Percentiles rank a stretch among this genome's conserved stretches.
Conservation (phyloP, 495 filamentous ascomycete genomes). For the Apodospora peruviana region DNA sequence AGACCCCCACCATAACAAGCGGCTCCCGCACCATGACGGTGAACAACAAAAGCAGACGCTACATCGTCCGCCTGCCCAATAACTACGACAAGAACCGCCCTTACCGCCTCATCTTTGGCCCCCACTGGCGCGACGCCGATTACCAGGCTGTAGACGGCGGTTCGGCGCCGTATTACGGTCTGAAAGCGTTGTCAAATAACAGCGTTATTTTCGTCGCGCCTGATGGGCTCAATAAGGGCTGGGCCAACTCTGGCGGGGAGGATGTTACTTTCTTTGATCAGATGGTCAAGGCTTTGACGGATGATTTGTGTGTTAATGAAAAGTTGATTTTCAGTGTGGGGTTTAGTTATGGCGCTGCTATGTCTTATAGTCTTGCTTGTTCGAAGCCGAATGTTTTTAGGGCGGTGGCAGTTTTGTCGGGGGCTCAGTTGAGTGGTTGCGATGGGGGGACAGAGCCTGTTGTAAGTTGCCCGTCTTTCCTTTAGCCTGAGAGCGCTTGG, state of each 20-base stretch:
- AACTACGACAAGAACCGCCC: slow-evolving; percentile 35
- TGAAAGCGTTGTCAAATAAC: slow-evolving; percentile 30
- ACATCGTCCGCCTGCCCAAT: slow-evolving; percentile 30
- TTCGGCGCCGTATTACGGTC: slow-evolving; percentile 36
- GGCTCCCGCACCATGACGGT: slow-evolving; percentile 24
- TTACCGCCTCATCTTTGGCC: slow-evolving; percentile 35
- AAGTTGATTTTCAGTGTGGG: slow-evolving; percentile 39
- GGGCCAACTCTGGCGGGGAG: slow-evolving; percentile 38
- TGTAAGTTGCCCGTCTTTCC: slow-evolving; percentile 3
- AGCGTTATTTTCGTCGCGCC: slow-evolving; percentile 41
- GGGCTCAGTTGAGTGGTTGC: slow-evolving; percentile 22
- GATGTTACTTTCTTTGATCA: slow-evolving; percentile 37
- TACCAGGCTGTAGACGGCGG: slow-evolving; percentile 29
- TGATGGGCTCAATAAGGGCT: slow-evolving; percentile 39
- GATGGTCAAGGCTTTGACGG: slow-evolving; percentile 29
- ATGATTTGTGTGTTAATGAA: slow-evolving; percentile 39
- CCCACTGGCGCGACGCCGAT: slow-evolving; percentile 32
- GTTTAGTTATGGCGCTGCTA: slow-evolving; percentile 43
- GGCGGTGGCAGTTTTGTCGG: slow-evolving; percentile 37
- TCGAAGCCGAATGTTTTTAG: slow-evolving; percentile 31
- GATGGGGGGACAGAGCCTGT: slow-evolving; percentile 31
- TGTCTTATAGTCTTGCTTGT: slow-evolving; percentile 43
- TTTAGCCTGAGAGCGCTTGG: background rate
- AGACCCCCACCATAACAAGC: slow-evolving; percentile 22
- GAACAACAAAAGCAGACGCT: slow-evolving; percentile 21